Evolutionary conservation across 2,329 filamentous ascomycete genomes (phyloP).

Genomic region (Eutypa lata): DNA sequence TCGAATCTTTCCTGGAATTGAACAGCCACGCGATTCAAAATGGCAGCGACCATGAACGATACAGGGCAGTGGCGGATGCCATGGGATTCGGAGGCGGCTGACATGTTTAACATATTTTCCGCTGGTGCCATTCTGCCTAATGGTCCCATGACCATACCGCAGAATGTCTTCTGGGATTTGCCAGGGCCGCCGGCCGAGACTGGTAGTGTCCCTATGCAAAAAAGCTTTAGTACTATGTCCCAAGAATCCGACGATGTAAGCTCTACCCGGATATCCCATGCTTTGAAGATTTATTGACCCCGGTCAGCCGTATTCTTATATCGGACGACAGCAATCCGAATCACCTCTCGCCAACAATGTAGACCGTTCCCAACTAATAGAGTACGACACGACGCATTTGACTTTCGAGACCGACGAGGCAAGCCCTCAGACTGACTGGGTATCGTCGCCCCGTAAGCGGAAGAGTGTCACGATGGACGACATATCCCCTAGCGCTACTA

Average conservation of each 20-base stretch:
- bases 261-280: background rate
- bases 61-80: background rate
- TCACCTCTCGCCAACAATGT: background rate
- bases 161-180: background rate
- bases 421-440: background rate
- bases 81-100: background rate
- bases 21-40: background rate
- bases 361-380: background rate
- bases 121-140: background rate
- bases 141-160: background rate
- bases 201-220: background rate
- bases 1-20: no score
- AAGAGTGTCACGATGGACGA: background rate
- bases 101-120: background rate
- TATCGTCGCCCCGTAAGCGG: background rate
- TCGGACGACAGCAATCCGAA: background rate
- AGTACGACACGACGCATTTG: background rate
- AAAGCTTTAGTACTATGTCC: background rate
- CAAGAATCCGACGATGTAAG: background rate
- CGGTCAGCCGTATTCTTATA: background rate
- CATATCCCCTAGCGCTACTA: background rate
- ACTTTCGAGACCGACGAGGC: background rate
- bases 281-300: background rate
- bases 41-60: background rate
- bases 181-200: background rate